Evolutionary conservation across 2,329 filamentous ascomycete species (phyloP), one percentile per base, ranked within the genome.

Genomic region (Pyrenochaeta sp.): DNA sequence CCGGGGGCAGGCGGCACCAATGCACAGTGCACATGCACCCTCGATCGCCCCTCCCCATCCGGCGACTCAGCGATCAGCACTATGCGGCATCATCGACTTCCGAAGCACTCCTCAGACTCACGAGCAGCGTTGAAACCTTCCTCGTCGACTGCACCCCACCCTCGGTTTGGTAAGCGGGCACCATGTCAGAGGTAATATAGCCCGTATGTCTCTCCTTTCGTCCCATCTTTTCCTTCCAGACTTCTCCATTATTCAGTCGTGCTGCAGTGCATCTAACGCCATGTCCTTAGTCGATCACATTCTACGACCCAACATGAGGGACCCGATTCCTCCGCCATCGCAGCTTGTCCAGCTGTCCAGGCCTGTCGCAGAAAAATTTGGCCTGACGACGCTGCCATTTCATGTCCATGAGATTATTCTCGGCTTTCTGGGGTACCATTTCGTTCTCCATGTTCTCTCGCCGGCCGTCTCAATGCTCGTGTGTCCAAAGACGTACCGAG

Each of bases 401-500:
- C 89, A 94, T 71, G 78, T 88, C 52, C 89, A 94, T 74, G 88
- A 94, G 71, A 79, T 93, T 21, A 49, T 90, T 41, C 74, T 84
- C 48, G 83, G 85, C 27, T 84, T 86, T 45, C 53, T 83, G 26
- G 73, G 86, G 43, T 94, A 94, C 74, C 84, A 86, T 35, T 73
- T 86, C 65, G 79, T 90, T 63, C 83, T 85, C 67, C 74, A 79
- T 57, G 78, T 84, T 44, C 65, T 90, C 43, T 90, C 89, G 39
- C 90, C 89, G 3, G 61, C 78, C 22, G 38, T 91, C 11, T 91
- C 88, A 24, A 76, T 72, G 22, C 62, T 76, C 34, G 61, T 90
- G 34, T 84, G 86, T 51, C 83, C 87, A 8, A 64, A 77, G 27
- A 76, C 80, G 48, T 94, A 94, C 72, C 70, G 75, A 37, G 71